Percentiles rank a stretch among this genome's conserved stretches.
Evolutionary conservation across 2,329 filamentous ascomycete species (phyloP).

Genomic region (Alternaria dauci): DNA sequence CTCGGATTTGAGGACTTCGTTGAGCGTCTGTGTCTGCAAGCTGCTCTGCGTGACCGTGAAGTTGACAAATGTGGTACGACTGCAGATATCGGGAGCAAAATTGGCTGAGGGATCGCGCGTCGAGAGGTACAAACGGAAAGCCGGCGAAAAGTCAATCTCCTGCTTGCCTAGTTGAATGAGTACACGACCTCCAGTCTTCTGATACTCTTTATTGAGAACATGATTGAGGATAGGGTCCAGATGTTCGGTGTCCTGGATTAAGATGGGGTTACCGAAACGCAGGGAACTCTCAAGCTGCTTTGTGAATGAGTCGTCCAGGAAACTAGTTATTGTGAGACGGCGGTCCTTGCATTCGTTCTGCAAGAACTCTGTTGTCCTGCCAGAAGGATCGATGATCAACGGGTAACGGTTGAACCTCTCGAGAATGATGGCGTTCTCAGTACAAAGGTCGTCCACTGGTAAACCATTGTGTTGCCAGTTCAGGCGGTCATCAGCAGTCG

Average conservation of each 20-base stretch:
- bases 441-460: constrained; percentile 96
- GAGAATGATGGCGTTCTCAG: constrained; percentile 96
- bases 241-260: constrained; percentile 98
- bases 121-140: constrained; percentile 94
- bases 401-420: constrained; percentile 99
- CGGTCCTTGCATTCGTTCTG: constrained; percentile 94
- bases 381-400: constrained; percentile 96
- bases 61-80: constrained; percentile 98
- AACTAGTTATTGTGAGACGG: constrained; percentile 94
- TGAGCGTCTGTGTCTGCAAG: constrained; percentile 95
- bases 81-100: constrained; percentile 97
- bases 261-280: constrained; percentile 96
- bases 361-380: constrained; percentile 91
- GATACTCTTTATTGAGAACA: constrained; percentile 99
- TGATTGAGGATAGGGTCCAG: constrained; percentile 97
- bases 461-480: constrained; percentile 94
- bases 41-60: constrained; percentile 99
- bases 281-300: constrained; percentile 97
- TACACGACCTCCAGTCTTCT: constrained; percentile 96
- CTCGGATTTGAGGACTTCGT: constrained; percentile 97
- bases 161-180: constrained; percentile 98
- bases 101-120: constrained; percentile 95
- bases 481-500: constrained; percentile 92
- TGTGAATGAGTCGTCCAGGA: constrained; percentile 96
- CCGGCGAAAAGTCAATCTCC: constrained; percentile 97